These are phyloP conservation scores for Plasmodium knowlesi DNA, from an alignment of 169 alveolate species.

Conservation along the genomic window DNA sequence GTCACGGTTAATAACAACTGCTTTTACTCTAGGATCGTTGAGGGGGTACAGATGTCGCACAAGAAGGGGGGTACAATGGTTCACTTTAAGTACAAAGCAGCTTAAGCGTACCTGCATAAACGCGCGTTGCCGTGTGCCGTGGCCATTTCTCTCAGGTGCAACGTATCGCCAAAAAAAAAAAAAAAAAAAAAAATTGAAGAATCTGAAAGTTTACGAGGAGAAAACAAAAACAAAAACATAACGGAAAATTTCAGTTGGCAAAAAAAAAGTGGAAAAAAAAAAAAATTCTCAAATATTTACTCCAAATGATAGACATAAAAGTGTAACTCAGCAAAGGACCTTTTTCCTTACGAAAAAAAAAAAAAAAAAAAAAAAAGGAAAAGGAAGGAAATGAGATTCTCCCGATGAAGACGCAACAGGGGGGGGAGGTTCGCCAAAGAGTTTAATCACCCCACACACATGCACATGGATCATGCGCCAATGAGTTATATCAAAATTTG, in stretches of 20 bases:
- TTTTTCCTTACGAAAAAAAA: background rate
- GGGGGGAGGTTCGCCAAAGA: background rate
- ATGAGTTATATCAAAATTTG: background rate
- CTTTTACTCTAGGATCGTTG: conserved; percentile 44
- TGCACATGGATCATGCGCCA: background rate
- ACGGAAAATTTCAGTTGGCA: background rate
- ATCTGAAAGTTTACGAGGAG: background rate
- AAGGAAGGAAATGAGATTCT: background rate
- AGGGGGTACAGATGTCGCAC: conserved; percentile 52
- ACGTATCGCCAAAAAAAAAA: background rate
- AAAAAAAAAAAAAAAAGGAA: background rate
- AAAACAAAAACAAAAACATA: background rate
- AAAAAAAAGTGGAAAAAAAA: no score
- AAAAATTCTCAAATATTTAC: background rate
- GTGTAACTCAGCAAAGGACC: background rate
- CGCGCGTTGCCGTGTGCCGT: background rate
- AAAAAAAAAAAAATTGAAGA: background rate
- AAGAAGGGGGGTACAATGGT: conserved; percentile 50
- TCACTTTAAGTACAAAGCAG: conserved; percentile 29
- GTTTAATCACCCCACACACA: background rate
- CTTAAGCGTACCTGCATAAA: background rate
- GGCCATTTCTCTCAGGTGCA: background rate
- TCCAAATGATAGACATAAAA: background rate
- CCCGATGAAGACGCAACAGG: background rate
- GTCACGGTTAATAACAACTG: conserved; percentile 63